phyloP scores from a whole-genome alignment of 1,284 basidiomycete genomes.

The Trametes polyzona region DNA sequence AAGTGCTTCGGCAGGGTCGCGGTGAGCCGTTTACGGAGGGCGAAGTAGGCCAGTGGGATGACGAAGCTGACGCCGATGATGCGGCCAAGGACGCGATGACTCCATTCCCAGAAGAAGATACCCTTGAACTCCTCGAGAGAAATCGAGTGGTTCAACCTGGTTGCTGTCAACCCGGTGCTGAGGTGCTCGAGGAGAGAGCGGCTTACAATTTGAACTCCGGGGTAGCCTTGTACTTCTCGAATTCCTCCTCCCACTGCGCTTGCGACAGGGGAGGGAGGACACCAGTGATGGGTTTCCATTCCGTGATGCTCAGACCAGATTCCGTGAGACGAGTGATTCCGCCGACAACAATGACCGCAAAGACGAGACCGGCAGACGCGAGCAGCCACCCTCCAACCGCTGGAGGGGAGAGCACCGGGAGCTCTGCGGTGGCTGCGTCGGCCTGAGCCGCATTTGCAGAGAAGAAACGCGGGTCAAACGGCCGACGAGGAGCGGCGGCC shows the following conservation, averaged over 20 bases:
- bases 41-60: conserved; percentile 81
- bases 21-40: conserved; percentile 68
- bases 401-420: conserved; percentile 71
- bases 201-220: conserved; percentile 95
- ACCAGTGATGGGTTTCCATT: conserved; percentile 96
- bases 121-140: conserved; percentile 91
- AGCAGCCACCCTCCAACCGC: conserved; percentile 85
- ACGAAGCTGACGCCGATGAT: conserved; percentile 86
- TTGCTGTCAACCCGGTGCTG: too few relatives aligned
- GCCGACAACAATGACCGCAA: conserved; percentile 93
- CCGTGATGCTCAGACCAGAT: conserved; percentile 96
- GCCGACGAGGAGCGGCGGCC: conserved; percentile 16
- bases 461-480: conserved; percentile 45
- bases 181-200: too few relatives aligned
- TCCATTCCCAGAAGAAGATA: conserved; percentile 99
- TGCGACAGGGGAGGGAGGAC: conserved; percentile 81
- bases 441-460: conserved; percentile 41
- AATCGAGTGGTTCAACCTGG: conserved; percentile 88
- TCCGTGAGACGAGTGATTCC: conserved; percentile 97
- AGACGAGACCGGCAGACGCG: conserved; percentile 82
- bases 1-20: conserved; percentile 66
- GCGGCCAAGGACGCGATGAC: conserved; percentile 92
- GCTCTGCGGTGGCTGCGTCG: conserved; percentile 33
- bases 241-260: conserved; percentile 88
- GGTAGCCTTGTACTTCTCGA: conserved; percentile 93